Base-by-base conservation (phyloP, 768 basidiomycete species). In the Podaxis sp. region DNA sequence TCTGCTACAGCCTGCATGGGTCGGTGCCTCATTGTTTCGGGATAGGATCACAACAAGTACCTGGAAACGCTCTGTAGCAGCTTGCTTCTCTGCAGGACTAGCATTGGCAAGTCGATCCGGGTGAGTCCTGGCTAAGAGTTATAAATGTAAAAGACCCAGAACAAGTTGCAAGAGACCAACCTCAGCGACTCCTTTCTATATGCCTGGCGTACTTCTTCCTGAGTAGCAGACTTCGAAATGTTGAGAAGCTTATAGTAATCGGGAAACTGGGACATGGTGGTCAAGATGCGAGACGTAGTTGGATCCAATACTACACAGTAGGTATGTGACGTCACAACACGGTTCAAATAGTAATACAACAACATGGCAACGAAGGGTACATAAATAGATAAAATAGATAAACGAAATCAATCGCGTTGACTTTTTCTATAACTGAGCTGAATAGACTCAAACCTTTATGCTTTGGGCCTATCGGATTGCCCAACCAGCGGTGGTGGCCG, bases 31-130 rank as follows among this genome's bases (percentile, higher is more conserved):
- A 39, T 30, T 36, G 57, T 4, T 51, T 49, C 5, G 11, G n/a
- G 36, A 22, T 54, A 48, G 56, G 36, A 26, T 36, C 59, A 33
- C 39, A 57, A 49, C 11, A n/a, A 22, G 4, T 66, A 87, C 92
- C 80, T 95, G 93, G 73, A 96, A 96, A 61, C 82, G 81, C 73
- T 95, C 94, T 2, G 95, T 97, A 0, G 95, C 88, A 13, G 69
- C 72, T 68, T 82, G 84, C 74, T 83, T 90, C 73, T 95, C 90
- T n/a, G 80, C 79, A 19, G 85, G 80, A 3, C 85, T 86, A 3
- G 86, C 91, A 64, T 87, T 90, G 17, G 78, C 79, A 24, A 95
- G 77, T 66, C 95, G 80, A 72, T 97, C 95, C 2, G 95, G 95
- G 72, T 97, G 95, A 1, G 93, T 95, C 75, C 90, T 95, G 65